These are phyloP conservation scores for Amylostereum chailletii DNA, from an alignment of 1,284 basidiomycete genomes.

Conservation along the genomic window DNA sequence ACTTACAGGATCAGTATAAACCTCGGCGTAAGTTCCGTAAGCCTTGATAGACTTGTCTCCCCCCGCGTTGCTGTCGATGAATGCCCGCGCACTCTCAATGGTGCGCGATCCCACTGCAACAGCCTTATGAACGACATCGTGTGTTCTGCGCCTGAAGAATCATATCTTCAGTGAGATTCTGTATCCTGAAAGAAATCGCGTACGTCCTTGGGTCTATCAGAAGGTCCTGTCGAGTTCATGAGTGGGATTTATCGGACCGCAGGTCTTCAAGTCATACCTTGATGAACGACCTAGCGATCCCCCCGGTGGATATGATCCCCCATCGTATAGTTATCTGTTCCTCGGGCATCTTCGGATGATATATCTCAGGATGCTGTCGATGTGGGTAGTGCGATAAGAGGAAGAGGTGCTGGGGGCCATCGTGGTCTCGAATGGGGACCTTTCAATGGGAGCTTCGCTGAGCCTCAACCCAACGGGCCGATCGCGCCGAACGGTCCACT, in stretches of 20 bases:
- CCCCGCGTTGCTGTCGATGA: slow-evolving; percentile 47
- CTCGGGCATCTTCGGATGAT: neutral
- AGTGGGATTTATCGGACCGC: neutral
- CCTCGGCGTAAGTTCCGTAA: slow-evolving; percentile 72
- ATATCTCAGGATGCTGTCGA: neutral
- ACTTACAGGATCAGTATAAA: slow-evolving; percentile 48
- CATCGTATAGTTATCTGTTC: slow-evolving; percentile 35
- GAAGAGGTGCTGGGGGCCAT: too few relatives aligned
- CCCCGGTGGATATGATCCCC: slow-evolving; percentile 50
- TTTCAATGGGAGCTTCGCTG: too few relatives aligned
- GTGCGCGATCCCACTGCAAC: slow-evolving; percentile 76
- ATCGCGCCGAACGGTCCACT: too few relatives aligned
- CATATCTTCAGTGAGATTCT: neutral
- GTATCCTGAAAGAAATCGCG: slow-evolving; percentile 8
- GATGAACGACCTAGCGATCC: slow-evolving; percentile 36
- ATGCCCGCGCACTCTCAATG: slow-evolving; percentile 60
- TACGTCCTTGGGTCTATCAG: slow-evolving; percentile 42
- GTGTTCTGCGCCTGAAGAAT: slow-evolving; percentile 46
- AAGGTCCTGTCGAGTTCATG: slow-evolving; percentile 26
- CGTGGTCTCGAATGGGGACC: too few relatives aligned
- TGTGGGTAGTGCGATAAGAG: too few relatives aligned
- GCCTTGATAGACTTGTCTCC: slow-evolving; percentile 51
- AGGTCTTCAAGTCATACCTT: slow-evolving; percentile 21
- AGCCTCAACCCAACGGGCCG: too few relatives aligned
- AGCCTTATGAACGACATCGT: slow-evolving; percentile 73